phyloP scores from a whole-genome alignment of 352 stramenopile species.

The Thraustotheca clavata region DNA sequence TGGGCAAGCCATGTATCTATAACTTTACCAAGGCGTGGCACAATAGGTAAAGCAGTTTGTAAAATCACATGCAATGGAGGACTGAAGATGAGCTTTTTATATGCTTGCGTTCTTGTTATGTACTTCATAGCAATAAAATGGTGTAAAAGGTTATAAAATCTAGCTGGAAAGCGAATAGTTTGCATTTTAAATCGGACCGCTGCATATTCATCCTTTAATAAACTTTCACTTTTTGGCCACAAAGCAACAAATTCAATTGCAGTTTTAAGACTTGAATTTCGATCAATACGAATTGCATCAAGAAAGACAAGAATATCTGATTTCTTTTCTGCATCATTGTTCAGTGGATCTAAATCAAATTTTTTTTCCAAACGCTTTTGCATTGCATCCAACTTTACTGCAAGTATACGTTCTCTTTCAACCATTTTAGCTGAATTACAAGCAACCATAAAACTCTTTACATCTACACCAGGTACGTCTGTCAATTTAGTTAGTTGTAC shows the following conservation, averaged over 20 bases:
- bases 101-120: neutral
- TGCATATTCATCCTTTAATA: neutral
- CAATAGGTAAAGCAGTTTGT: neutral
- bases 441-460: neutral
- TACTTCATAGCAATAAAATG: neutral
- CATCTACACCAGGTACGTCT: neutral
- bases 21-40: neutral
- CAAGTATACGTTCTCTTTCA: neutral
- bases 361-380: neutral
- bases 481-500: constrained; percentile 4
- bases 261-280: neutral
- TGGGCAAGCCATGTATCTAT: neutral
- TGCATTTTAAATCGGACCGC: neutral
- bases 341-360: neutral
- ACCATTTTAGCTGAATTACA: neutral
- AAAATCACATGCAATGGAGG: neutral
- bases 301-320: neutral
- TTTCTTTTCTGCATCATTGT: neutral
- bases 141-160: neutral
- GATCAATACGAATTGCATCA: neutral
- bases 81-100: neutral
- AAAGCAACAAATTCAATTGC: neutral
- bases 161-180: neutral
- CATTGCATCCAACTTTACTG: neutral
- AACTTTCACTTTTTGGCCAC: neutral